These are phyloP conservation scores for Botrytis fabae DNA, from an alignment of 2,329 filamentous ascomycete genomes.

Conservation along the genomic window DNA sequence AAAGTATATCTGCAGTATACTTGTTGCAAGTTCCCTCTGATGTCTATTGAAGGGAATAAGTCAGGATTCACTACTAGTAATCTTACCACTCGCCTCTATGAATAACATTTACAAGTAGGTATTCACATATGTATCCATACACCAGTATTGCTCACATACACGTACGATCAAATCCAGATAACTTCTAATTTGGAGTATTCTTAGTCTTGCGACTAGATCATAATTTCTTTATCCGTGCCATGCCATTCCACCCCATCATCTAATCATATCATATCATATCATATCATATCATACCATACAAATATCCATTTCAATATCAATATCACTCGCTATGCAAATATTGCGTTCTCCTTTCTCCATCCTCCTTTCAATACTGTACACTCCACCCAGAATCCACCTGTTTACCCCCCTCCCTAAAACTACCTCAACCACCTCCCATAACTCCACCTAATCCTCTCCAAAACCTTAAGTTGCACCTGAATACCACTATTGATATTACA, in stretches of 20 bases:
- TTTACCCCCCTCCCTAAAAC: neutral
- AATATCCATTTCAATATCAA: neutral
- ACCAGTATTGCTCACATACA: neutral
- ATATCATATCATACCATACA: neutral
- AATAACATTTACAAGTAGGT: neutral
- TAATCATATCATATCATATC: conserved; percentile 14
- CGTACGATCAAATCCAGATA: neutral
- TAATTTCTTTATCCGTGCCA: conserved; percentile 1
- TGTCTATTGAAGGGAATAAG: neutral
- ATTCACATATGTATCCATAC: neutral
- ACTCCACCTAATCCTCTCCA: conserved; percentile 86
- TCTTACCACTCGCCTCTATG: neutral
- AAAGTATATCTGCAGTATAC: neutral
- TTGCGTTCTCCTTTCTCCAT: neutral
- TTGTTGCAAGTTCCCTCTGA: neutral
- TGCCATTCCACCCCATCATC: neutral
- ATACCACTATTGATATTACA: conserved; percentile 77
- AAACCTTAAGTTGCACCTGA: conserved; percentile 72
- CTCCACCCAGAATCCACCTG: neutral
- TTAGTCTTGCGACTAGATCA: conserved; percentile 7
- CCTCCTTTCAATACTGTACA: conserved; percentile 8
- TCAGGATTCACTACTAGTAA: neutral
- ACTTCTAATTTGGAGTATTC: neutral
- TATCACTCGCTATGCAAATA: conserved; percentile 1
- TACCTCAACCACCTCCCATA: conserved; percentile 72